Evolutionary conservation across 768 basidiomycete genomes (phyloP).

Genomic region (Scleroderma bovista): DNA sequence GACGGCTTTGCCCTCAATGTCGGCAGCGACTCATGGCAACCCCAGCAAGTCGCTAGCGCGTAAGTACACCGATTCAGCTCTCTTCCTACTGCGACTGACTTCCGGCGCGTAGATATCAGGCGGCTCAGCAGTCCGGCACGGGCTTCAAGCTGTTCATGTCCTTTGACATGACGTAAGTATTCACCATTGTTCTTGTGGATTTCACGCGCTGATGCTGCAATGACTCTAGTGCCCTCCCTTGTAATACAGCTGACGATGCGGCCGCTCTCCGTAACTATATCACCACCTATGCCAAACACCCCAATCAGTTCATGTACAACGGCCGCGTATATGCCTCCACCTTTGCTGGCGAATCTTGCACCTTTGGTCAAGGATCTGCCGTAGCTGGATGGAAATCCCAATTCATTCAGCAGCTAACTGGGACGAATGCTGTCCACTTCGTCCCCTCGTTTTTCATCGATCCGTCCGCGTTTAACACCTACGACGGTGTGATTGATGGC

Average conservation of each 20-base stretch:
- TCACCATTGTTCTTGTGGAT: background rate
- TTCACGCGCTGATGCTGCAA: background rate
- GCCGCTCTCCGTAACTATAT: slow-evolving; percentile 49
- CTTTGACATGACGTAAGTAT: slow-evolving; percentile 68
- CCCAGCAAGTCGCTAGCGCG: slow-evolving; percentile 56
- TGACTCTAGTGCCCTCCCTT: slow-evolving; percentile 46
- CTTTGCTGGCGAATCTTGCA: slow-evolving; percentile 66
- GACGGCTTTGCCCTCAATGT: slow-evolving; percentile 72
- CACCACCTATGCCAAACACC: slow-evolving; percentile 45
- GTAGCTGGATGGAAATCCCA: slow-evolving; percentile 53
- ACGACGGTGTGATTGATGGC: slow-evolving; percentile 47
- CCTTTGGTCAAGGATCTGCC: slow-evolving; percentile 51
- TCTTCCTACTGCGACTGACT: slow-evolving; percentile 5
- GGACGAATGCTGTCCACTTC: slow-evolving; percentile 48
- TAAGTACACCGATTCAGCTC: slow-evolving; percentile 29
- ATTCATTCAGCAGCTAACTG: slow-evolving; percentile 44
- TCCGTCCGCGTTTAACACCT: slow-evolving; percentile 42
- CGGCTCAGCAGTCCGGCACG: slow-evolving; percentile 46
- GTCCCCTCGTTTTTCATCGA: slow-evolving; percentile 68
- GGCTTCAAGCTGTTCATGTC: slow-evolving; percentile 73
- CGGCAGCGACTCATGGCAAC: slow-evolving; percentile 60
- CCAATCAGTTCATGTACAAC: slow-evolving; percentile 51
- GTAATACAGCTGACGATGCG: slow-evolving; percentile 43
- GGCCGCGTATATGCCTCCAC: slow-evolving; percentile 57
- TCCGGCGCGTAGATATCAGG: slow-evolving; percentile 41